These are phyloP conservation scores for Backusella tarrabulga DNA, from an alignment of 192 early-diverging fungal genomes.

Conservation along the genomic window DNA sequence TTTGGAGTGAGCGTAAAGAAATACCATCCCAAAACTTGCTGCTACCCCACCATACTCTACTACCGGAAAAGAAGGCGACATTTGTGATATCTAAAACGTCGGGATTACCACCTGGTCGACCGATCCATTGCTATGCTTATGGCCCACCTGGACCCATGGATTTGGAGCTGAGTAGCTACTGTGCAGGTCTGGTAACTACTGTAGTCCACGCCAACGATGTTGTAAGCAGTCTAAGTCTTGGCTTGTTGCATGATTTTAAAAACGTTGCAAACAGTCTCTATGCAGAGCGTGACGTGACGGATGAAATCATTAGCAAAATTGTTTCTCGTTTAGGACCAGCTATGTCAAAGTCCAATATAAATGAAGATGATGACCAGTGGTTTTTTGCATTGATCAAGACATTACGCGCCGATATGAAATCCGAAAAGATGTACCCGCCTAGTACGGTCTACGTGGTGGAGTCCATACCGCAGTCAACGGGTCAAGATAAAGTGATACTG, in stretches of 20 bases:
- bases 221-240: conserved; percentile 74
- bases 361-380: conserved; percentile 67
- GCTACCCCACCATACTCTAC: conserved; percentile 27
- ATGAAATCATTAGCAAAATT: conserved; percentile 63
- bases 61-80: conserved; percentile 36
- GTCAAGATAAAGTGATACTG: conserved; percentile 50
- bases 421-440: conserved; percentile 84
- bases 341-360: conserved; percentile 5
- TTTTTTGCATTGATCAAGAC: conserved; percentile 82
- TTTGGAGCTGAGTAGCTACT: conserved; percentile 63
- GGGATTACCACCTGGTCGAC: conserved; percentile 65
- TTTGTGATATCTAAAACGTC: conserved; percentile 64
- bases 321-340: conserved; percentile 42
- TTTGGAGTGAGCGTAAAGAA: conserved; percentile 62
- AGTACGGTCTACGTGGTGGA: conserved; percentile 68
- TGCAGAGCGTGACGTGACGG: conserved; percentile 57
- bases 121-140: conserved; percentile 84
- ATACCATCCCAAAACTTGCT: conserved; percentile 21
- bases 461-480: conserved; percentile 46
- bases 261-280: conserved; percentile 66
- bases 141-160: conserved; percentile 80
- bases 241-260: conserved; percentile 72
- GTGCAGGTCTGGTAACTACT: conserved; percentile 70
- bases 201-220: conserved; percentile 80
- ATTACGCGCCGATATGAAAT: conserved; percentile 77